phyloP scores from a whole-genome alignment of 352 stramenopile genomes.

The Pythium volutum region DNA sequence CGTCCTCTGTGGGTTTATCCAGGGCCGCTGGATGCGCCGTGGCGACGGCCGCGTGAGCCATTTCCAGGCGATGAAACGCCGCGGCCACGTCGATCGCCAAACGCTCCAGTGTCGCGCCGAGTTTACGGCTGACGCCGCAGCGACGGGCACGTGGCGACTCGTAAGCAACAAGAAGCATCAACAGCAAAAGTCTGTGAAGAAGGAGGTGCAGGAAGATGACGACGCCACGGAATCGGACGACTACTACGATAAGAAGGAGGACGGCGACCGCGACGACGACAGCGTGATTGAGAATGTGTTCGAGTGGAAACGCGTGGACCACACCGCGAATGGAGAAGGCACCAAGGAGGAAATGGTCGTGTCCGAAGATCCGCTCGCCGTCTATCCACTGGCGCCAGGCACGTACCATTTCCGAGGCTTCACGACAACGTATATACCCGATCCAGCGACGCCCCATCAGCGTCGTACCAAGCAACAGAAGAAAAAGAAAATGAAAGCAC shows the following conservation, averaged over 20 bases:
- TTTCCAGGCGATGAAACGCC: slow-evolving; percentile 41
- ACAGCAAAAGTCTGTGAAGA: slow-evolving; percentile 5
- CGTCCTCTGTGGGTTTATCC: slow-evolving; percentile 3
- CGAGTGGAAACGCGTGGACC: slow-evolving; percentile 12
- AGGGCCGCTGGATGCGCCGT: slow-evolving; percentile 25
- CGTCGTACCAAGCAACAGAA: background rate
- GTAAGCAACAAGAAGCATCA: slow-evolving; percentile 11
- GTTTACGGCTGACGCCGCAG: slow-evolving; percentile 19
- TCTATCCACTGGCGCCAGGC: slow-evolving; percentile 54
- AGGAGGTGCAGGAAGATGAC: background rate
- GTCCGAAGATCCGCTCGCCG: slow-evolving; percentile 10
- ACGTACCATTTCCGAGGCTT: slow-evolving; percentile 69
- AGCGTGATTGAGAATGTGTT: slow-evolving; percentile 22
- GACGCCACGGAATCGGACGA: slow-evolving; percentile 9
- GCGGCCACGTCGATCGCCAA: slow-evolving; percentile 39
- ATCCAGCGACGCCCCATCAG: background rate
- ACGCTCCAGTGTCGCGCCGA: slow-evolving; percentile 45
- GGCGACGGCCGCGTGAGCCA: slow-evolving; percentile 23
- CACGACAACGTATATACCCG: slow-evolving; percentile 36
- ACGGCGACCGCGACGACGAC: background rate
- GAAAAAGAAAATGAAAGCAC: background rate
- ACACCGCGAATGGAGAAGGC: background rate
- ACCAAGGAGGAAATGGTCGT: background rate
- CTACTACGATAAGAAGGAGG: background rate
- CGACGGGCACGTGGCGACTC: slow-evolving; percentile 15